Percentiles rank a stretch among this genome's conserved stretches.
These are phyloP conservation scores for Grosmannia clavigera DNA, from an alignment of 2,329 filamentous ascomycete genomes.

Conservation along the genomic window DNA sequence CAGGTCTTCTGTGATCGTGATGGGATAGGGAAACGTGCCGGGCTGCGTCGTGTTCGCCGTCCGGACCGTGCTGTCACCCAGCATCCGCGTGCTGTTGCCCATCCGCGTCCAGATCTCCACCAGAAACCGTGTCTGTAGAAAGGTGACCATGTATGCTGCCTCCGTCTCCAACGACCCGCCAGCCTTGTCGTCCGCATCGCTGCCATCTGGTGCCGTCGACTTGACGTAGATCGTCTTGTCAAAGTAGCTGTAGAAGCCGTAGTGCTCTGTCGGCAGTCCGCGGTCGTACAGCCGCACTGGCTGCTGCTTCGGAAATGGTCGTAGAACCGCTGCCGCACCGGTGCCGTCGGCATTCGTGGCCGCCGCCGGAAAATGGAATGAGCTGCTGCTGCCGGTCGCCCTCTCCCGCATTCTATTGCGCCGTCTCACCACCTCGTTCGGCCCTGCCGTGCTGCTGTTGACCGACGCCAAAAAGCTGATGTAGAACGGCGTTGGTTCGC, in stretches of 20 bases:
- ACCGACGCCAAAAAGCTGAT: conserved; percentile 54
- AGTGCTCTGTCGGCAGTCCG: conserved; percentile 69
- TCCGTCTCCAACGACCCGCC: conserved; percentile 42
- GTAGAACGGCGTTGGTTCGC: conserved; percentile 81
- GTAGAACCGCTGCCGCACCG: conserved; percentile 57
- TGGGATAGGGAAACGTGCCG: conserved; percentile 51
- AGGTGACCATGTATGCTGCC: conserved; percentile 44
- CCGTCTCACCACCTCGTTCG: conserved; percentile 15
- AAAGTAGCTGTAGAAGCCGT: conserved; percentile 89
- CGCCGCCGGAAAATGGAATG: conserved; percentile 48
- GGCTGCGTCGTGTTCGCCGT: conserved; percentile 29
- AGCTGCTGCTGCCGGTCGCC: not conserved
- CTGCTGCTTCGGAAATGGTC: conserved; percentile 60
- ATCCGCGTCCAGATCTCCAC: conserved; percentile 53
- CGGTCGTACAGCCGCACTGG: conserved; percentile 79
- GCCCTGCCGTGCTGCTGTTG: conserved; percentile 19
- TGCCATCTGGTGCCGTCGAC: conserved; percentile 29
- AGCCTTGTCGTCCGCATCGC: conserved; percentile 29
- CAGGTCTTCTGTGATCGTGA: conserved; percentile 48
- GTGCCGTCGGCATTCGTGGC: conserved; percentile 54
- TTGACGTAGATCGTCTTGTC: conserved; percentile 76
- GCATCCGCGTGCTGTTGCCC: conserved; percentile 29
- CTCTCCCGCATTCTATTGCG: conserved; percentile 1
- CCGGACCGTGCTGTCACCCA: conserved; percentile 15
- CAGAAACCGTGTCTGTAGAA: conserved; percentile 48